Conservation (phyloP, 2,329 filamentous ascomycete species). For the Spiromastix sp. region DNA sequence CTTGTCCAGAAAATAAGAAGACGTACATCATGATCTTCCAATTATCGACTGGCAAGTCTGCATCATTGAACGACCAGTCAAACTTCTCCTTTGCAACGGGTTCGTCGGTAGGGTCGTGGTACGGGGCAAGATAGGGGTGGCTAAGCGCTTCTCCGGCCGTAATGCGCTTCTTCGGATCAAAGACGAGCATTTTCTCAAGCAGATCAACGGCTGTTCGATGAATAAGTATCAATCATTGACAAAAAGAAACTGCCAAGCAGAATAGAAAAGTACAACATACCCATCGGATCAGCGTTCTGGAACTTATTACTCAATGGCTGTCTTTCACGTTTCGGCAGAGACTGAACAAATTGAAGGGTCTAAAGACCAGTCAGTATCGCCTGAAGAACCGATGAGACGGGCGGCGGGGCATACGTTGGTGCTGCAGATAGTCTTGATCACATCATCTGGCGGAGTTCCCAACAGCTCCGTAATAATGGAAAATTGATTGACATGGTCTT, state of each 20-base stretch:
- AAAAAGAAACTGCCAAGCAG: constrained; percentile 5
- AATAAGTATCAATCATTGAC: not conserved
- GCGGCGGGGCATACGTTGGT: constrained; percentile 62
- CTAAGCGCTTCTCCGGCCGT: constrained; percentile 75
- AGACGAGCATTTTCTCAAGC: constrained; percentile 93
- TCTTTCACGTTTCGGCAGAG: constrained; percentile 85
- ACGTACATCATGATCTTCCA: constrained; percentile 99
- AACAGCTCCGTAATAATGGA: constrained; percentile 98
- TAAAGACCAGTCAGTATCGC: constrained; percentile 26
- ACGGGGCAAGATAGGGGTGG: constrained; percentile 89
- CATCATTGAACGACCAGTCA: constrained; percentile 99
- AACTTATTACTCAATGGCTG: constrained; percentile 83
- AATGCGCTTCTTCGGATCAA: constrained; percentile 93
- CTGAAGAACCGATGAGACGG: not conserved
- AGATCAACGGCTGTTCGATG: constrained; percentile 66
- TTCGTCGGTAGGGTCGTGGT: constrained; percentile 96
- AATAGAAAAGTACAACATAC: constrained; percentile 38
- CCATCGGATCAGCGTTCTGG: constrained; percentile 80
- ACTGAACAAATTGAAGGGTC: constrained; percentile 96
- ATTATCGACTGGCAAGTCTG: constrained; percentile 93
- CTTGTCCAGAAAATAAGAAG: too few species aligned
- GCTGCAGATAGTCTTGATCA: constrained; percentile 96
- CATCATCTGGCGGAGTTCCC: constrained; percentile 92
- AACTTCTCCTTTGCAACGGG: constrained; percentile 95
- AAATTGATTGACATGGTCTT: constrained; percentile 99